These are phyloP conservation scores for Dactylis glomerata DNA, from an alignment of 176 grass and related monocot species.

Conservation along the genomic window DNA sequence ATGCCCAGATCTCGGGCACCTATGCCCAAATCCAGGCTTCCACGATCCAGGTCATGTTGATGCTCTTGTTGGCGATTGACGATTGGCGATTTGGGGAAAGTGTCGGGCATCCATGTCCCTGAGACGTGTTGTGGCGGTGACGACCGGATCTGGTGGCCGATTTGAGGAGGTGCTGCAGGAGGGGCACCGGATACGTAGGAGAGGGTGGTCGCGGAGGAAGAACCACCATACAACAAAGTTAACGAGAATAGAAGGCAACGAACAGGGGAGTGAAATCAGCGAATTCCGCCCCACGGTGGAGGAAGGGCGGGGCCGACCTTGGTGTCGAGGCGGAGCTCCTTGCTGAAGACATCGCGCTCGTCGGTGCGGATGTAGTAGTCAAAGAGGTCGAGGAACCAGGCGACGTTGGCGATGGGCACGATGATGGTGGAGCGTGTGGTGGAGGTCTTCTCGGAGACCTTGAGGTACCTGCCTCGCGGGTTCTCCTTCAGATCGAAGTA, in stretches of 20 bases:
- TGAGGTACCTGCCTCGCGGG: conserved; percentile 87
- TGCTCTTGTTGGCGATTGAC: no score
- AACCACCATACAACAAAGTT: not conserved
- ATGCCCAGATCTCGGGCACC: no score
- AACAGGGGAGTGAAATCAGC: not conserved
- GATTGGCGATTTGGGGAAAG: no score
- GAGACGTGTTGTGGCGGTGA: no score
- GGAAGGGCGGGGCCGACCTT: conserved; percentile 16
- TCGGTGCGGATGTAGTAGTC: conserved; percentile 91
- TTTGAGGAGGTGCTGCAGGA: no score
- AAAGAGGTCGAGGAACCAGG: conserved; percentile 92
- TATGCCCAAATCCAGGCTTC: no score
- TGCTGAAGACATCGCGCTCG: conserved; percentile 82
- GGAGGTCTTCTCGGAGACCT: conserved; percentile 97
- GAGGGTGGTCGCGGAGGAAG: no score
- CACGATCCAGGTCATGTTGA: no score
- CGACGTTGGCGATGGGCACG: conserved; percentile 72
- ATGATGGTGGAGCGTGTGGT: conserved; percentile 95
- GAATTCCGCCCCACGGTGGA: not conserved
- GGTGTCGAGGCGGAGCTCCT: conserved; percentile 83
- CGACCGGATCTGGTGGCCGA: no score
- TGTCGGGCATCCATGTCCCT: no score
- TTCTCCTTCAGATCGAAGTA: conserved; percentile 99
- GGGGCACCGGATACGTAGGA: no score
- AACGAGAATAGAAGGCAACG: not conserved